phyloP scores from a whole-genome alignment of 768 basidiomycete genomes.

The Chalciporus chontae region DNA sequence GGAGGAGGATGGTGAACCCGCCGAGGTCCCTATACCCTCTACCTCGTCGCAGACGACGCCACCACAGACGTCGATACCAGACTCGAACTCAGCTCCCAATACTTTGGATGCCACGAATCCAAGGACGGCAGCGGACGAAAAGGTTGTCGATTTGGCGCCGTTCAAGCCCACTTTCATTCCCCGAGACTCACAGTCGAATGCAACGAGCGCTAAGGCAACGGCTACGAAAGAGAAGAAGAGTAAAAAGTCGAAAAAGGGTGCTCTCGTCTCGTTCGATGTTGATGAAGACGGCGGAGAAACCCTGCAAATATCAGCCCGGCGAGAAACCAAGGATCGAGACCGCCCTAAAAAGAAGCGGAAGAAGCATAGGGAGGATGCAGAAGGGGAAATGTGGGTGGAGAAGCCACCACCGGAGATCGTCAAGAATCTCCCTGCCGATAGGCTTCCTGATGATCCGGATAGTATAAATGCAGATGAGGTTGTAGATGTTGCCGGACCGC shows the following conservation, averaged over 20 bases:
- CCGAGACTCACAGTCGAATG: slow-evolving; percentile 37
- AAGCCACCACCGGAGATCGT: slow-evolving; percentile 53
- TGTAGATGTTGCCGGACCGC: slow-evolving; percentile 21
- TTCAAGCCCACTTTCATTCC: slow-evolving; percentile 91
- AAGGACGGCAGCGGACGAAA: slow-evolving; percentile 8
- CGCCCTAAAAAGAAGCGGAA: slow-evolving; percentile 43
- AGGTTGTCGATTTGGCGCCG: slow-evolving; percentile 57
- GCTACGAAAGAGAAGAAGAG: slow-evolving; percentile 45
- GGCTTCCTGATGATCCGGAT: slow-evolving; percentile 10
- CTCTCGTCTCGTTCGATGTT: slow-evolving; percentile 73
- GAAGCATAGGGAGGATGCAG: slow-evolving; percentile 32
- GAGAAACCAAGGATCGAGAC: slow-evolving; percentile 34
- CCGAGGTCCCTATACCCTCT: slow-evolving; percentile 5
- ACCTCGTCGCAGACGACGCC: slow-evolving; percentile 3
- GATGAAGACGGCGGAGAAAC: slow-evolving; percentile 57
- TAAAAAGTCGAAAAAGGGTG: slow-evolving; percentile 43
- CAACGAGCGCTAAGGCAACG: slow-evolving; percentile 39
- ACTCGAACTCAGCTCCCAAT: not conserved
- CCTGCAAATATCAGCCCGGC: slow-evolving; percentile 26
- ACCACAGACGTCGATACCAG: not conserved
- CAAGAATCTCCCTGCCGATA: slow-evolving; percentile 29
- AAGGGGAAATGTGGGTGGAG: slow-evolving; percentile 68
- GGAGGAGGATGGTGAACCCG: slow-evolving; percentile 2
- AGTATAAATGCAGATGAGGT: slow-evolving; percentile 12
- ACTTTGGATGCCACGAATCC: not conserved